These are phyloP conservation scores for Thermoascus crustaceus DNA, from an alignment of 2,329 filamentous ascomycete genomes.

Conservation along the genomic window DNA sequence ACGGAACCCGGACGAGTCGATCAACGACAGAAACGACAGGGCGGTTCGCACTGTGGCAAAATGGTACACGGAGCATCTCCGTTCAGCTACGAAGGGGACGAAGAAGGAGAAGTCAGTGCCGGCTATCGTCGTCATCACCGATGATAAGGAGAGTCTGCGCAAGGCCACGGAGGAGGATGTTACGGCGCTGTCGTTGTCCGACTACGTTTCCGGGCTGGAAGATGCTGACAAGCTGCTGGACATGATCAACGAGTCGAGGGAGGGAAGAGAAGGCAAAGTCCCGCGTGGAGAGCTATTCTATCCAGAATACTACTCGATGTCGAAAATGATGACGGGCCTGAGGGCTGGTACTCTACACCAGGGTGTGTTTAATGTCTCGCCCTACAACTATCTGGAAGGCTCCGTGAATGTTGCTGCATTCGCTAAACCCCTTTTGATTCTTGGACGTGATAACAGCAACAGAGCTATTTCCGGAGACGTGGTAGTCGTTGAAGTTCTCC, in stretches of 20 bases:
- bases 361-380: slow-evolving; percentile 90
- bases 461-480: slow-evolving; percentile 84
- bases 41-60: slow-evolving; percentile 76
- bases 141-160: slow-evolving; percentile 77
- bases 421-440: slow-evolving; percentile 74
- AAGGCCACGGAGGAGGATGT: slow-evolving; percentile 70
- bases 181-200: slow-evolving; percentile 57
- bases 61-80: slow-evolving; percentile 84
- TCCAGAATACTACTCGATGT: slow-evolving; percentile 79
- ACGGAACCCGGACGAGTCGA: slow-evolving; percentile 67
- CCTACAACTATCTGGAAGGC: slow-evolving; percentile 95
- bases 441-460: slow-evolving; percentile 95
- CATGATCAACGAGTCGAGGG: slow-evolving; percentile 78
- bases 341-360: slow-evolving; percentile 86
- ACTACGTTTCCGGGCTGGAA: slow-evolving; percentile 78
- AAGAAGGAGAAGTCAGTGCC: slow-evolving; percentile 53
- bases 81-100: slow-evolving; percentile 48
- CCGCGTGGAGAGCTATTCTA: slow-evolving; percentile 69
- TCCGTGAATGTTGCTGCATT: slow-evolving; percentile 86
- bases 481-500: slow-evolving; percentile 86
- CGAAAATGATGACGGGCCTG: slow-evolving; percentile 88
- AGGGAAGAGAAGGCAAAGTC: slow-evolving; percentile 55
- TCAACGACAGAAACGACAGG: slow-evolving; percentile 94
- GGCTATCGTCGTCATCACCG: slow-evolving; percentile 83
- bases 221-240: slow-evolving; percentile 81